Evolutionary conservation across 1,284 basidiomycete genomes (phyloP), one percentile per base, ranked within the genome.

Genomic region (Flammula alnicola): DNA sequence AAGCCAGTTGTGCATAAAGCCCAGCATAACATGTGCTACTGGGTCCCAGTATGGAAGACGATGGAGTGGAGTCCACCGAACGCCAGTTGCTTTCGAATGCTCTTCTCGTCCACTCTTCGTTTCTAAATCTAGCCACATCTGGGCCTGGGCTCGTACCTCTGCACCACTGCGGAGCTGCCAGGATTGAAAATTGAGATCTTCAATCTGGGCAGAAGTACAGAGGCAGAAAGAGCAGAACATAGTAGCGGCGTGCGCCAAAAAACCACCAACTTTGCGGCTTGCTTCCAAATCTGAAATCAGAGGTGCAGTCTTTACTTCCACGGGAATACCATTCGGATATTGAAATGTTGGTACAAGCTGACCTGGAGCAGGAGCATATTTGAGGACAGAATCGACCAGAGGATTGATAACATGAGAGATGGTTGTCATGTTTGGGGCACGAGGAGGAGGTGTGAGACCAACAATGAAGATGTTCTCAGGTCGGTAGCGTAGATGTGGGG

Each of bases 1-100:
- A 25, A 65, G 30, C 64, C 66, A 70, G 43, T 68, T 68, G 48
- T 69, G 68, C 63, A 70, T 66, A 30, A 62, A 55, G 10, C 68
- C 67, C 7, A 71, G 56, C 17, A 70, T 36, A 17, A 56, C 54
- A 55, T 67, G 63, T n/a, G 54, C 42, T 8, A 69, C 65, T 25
- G 65, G 65, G 42, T 69, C 65, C 49, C 65, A 58, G 42, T 66
- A 65, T 29, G 51, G 36, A 4, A 69, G 51, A 29, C 54, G 27
- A 26, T 66, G 63, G 5, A 69, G 44, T 25, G 65, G 51, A 31
- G 63, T 60, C 61, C 63, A 65, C 4, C 61, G 58, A 2, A 69
- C 63, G 36, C 66, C 66, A 47, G 45, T 60, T 47, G 41, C 32
- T 23, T 47, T 56, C 14, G 42, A 52, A 14, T 48, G n/a, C 25